A percentile compares a stretch with the other conserved stretches of the same genome.
Conservation (phyloP, 805 yeast genomes). For the Yamadazyma sp. region DNA sequence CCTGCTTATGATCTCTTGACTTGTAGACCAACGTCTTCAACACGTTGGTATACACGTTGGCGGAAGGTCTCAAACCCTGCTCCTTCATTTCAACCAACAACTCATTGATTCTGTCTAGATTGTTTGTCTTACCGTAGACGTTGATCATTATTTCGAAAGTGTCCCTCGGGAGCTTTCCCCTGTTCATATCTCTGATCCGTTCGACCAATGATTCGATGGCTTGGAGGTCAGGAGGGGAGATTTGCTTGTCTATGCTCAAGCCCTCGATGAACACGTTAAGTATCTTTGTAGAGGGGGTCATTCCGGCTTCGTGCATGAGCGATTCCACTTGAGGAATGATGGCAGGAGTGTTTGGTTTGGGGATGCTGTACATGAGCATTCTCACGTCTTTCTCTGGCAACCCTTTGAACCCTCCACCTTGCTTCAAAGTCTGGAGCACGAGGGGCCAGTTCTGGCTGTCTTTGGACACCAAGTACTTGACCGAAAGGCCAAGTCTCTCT, state of each 20-base stretch:
- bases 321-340: slow-evolving; percentile 37
- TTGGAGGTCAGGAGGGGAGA: slow-evolving; percentile 19
- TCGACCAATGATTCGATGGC: slow-evolving; percentile 33
- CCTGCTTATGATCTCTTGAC: slow-evolving; percentile 52
- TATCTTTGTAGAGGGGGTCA: slow-evolving; percentile 30
- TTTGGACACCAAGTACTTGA: slow-evolving; percentile 38
- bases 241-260: slow-evolving; percentile 28
- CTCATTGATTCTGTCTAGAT: slow-evolving; percentile 39
- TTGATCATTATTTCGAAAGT: slow-evolving; percentile 47
- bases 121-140: slow-evolving; percentile 43
- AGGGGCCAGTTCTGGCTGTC: slow-evolving; percentile 48
- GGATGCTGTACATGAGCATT: slow-evolving; percentile 40
- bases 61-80: slow-evolving; percentile 40
- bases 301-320: slow-evolving; percentile 35
- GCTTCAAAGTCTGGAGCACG: slow-evolving; percentile 39
- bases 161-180: slow-evolving; percentile 29
- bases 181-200: slow-evolving; percentile 21
- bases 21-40: slow-evolving; percentile 60
- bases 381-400: slow-evolving; percentile 34
- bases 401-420: slow-evolving; percentile 36
- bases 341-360: slow-evolving; percentile 32
- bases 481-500: slow-evolving; percentile 39
- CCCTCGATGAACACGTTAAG: slow-evolving; percentile 39
- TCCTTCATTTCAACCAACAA: slow-evolving; percentile 38
- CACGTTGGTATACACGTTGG: slow-evolving; percentile 52